A percentile compares a stretch with the other conserved stretches of the same genome.
Evolutionary conservation across 352 stramenopile species (phyloP).

Genomic region (Halophytophthora batemanensis): DNA sequence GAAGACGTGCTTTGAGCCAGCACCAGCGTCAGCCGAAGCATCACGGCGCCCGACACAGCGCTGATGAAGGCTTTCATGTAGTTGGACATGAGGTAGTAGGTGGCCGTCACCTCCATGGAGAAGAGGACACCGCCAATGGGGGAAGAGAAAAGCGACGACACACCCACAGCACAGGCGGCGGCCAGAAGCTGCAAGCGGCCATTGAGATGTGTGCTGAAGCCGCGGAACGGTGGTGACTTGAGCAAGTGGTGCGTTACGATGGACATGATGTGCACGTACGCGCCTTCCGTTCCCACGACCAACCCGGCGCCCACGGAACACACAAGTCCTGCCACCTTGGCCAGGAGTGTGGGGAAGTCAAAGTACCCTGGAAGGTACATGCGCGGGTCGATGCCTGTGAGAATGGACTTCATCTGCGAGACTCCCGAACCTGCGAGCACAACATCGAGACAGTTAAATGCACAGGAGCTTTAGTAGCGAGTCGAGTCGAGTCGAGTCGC

Average conservation of each 20-base stretch:
- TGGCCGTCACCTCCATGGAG: conserved; percentile 80
- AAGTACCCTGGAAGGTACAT: conserved; percentile 49
- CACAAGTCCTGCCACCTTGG: conserved; percentile 88
- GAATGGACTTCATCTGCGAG: conserved; percentile 78
- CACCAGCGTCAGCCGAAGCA: conserved; percentile 70
- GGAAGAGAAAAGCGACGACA: conserved; percentile 85
- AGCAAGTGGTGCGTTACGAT: conserved; percentile 87
- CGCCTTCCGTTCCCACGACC: conserved; percentile 95
- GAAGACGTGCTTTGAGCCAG: conserved; percentile 52
- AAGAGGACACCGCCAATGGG: conserved; percentile 91
- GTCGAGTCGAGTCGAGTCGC: too few species aligned
- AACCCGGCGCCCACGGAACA: conserved; percentile 90
- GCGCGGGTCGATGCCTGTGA: conserved; percentile 56
- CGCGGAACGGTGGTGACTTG: conserved; percentile 63
- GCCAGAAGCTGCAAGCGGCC: conserved; percentile 81
- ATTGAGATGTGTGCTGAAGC: conserved; percentile 62
- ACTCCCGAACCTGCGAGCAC: conserved; percentile 62
- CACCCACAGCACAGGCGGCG: conserved; percentile 85
- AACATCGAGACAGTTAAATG: too few species aligned
- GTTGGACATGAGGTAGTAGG: conserved; percentile 64
- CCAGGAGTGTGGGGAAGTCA: conserved; percentile 44
- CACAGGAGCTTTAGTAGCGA: not conserved
- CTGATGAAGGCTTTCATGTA: conserved; percentile 90
- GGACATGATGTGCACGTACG: conserved; percentile 93
- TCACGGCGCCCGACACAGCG: conserved; percentile 68